Conservation (phyloP, 306 rosid species). For the Spatholobus suberectus region DNA sequence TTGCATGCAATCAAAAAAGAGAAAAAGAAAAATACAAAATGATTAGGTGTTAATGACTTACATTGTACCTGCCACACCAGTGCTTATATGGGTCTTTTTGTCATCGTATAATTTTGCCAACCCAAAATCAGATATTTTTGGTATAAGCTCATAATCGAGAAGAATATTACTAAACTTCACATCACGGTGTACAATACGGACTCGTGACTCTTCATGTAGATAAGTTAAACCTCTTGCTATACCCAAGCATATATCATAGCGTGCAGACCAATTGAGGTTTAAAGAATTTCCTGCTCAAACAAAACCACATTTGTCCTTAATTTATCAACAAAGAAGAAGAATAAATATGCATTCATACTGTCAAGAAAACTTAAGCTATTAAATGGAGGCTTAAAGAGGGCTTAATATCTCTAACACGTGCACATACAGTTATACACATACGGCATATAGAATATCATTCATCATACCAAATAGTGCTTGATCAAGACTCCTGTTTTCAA, state of each 20-base stretch:
- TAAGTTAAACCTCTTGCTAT: conserved; percentile 79
- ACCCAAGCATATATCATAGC: conserved; percentile 71
- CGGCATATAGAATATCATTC: neutral
- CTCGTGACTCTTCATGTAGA: conserved; percentile 73
- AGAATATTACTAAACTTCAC: conserved; percentile 81
- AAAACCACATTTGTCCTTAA: neutral
- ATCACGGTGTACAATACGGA: conserved; percentile 78
- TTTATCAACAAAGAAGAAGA: neutral
- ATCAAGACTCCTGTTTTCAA: conserved; percentile 83
- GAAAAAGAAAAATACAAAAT: neutral
- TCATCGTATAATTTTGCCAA: conserved; percentile 80
- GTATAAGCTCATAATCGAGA: conserved; percentile 63
- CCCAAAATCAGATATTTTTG: conserved; percentile 84
- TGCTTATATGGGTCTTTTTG: conserved; percentile 79
- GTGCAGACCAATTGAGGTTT: conserved; percentile 64
- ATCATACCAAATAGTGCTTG: conserved; percentile 82
- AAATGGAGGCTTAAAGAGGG: too few relatives aligned
- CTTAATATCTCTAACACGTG: too few relatives aligned
- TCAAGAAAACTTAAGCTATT: too few relatives aligned
- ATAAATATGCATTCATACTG: neutral
- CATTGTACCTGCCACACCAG: conserved; percentile 81
- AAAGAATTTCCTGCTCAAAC: conserved; percentile 52
- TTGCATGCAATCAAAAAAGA: neutral
- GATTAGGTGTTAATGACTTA: conserved; percentile 38
- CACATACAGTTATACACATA: neutral